phyloP scores from a whole-genome alignment of 2,329 filamentous ascomycete species.

The Helminthosporium solani region DNA sequence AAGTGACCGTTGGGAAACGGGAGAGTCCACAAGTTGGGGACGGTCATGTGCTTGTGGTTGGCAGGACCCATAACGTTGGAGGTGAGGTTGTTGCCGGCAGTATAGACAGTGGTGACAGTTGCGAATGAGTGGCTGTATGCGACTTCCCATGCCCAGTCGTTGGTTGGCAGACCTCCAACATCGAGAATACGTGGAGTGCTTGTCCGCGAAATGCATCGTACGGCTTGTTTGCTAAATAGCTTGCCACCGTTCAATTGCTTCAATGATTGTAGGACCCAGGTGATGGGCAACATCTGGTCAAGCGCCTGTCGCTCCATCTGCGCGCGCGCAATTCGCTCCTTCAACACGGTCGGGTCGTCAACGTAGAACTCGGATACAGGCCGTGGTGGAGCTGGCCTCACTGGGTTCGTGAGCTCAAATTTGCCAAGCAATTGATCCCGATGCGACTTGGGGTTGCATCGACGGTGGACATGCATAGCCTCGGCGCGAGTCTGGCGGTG shows the following conservation, averaged over 20 bases:
- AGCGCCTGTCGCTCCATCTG: slow-evolving; percentile 83
- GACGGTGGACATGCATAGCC: slow-evolving; percentile 78
- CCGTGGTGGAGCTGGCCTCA: slow-evolving; percentile 45
- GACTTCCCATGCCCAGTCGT: slow-evolving; percentile 95
- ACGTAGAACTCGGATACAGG: slow-evolving; percentile 49
- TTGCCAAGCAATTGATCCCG: slow-evolving; percentile 81
- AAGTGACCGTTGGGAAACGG: slow-evolving; percentile 87
- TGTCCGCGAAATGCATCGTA: slow-evolving; percentile 53
- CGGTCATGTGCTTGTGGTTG: slow-evolving; percentile 83
- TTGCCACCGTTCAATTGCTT: slow-evolving; percentile 62
- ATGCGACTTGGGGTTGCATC: slow-evolving; percentile 71
- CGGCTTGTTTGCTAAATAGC: slow-evolving; percentile 55
- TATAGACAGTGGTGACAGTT: slow-evolving; percentile 85
- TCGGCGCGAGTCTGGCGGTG: slow-evolving; percentile 85
- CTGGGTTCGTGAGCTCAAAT: slow-evolving; percentile 66
- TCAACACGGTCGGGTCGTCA: slow-evolving; percentile 64
- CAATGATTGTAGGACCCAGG: slow-evolving; percentile 64
- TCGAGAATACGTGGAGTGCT: slow-evolving; percentile 74
- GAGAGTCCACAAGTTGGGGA: slow-evolving; percentile 73
- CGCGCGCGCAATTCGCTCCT: slow-evolving; percentile 47
- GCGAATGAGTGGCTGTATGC: slow-evolving; percentile 81
- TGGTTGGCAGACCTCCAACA: slow-evolving; percentile 78
- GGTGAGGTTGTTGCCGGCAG: slow-evolving; percentile 45
- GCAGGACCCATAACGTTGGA: slow-evolving; percentile 67
- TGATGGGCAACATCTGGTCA: slow-evolving; percentile 62